phyloP scores from a whole-genome alignment of 345 rosid genomes.

The Camelina laxa region DNA sequence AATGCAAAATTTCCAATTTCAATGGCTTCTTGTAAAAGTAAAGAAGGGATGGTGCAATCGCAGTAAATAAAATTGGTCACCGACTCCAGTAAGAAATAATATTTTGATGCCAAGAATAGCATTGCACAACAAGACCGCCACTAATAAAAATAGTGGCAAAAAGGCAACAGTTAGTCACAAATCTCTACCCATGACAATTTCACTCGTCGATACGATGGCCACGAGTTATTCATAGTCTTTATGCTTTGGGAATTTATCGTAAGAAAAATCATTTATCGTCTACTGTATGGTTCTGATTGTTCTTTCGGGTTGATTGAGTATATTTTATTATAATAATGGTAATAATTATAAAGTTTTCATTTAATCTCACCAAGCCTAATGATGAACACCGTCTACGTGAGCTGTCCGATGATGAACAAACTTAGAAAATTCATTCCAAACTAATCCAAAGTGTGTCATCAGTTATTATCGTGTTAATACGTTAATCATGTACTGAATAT shows the following conservation, averaged over 20 bases:
- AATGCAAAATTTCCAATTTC: not conserved
- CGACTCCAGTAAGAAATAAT: not conserved
- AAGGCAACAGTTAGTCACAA: not conserved
- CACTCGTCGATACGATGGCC: not conserved
- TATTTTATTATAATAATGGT: too few species aligned
- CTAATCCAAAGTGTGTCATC: not conserved
- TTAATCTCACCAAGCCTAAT: not conserved
- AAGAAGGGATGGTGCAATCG: not conserved
- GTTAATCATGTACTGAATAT: not conserved
- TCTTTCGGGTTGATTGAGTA: not conserved
- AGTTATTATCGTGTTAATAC: not conserved
- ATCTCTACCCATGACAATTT: not conserved
- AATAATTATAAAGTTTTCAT: not conserved
- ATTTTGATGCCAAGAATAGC: too few species aligned
- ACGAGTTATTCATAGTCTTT: not conserved
- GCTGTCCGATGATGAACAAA: not conserved
- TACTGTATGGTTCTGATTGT: not conserved
- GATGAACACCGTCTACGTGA: not conserved
- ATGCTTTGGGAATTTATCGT: not conserved
- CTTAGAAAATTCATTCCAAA: not conserved
- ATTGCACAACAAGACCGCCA: not conserved
- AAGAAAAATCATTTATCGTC: too few species aligned
- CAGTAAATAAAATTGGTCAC: not conserved
- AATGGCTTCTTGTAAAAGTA: not conserved
- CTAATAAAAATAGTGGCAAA: not conserved